Evolutionary conservation across 2,329 filamentous ascomycete species (phyloP), one percentile per base, ranked within the genome.

Genomic region (Stachybotrys echinatus): DNA sequence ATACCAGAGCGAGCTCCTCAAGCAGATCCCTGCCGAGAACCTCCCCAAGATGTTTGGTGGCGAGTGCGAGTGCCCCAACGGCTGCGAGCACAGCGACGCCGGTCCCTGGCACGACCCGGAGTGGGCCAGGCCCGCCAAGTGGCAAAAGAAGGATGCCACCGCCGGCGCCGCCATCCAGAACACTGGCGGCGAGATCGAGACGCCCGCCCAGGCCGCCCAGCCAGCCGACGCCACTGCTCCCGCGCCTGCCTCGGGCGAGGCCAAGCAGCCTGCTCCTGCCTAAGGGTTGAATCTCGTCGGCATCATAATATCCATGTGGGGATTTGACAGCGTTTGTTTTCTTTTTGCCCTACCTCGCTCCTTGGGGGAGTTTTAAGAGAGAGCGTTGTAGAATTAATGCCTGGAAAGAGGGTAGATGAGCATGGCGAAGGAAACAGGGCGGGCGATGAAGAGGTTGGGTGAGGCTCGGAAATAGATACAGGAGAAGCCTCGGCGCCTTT

Each of bases 21-120:
- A 75, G 51, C 94, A 99, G 74, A 81, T 99, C 3, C 87, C 91
- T 2, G 79, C 84, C 48, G 92, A 96, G 79, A 96, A 95, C 74
- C 77, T 99, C 54, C 94, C 94, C 54, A 85, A 84, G 70, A 76
- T 83, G 53, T 92, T 96, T 61, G 94, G 94, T 56, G 94, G 94
- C 54, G 77, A 70, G 39, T 99, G 94, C 73, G 70, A 86, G 54
- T 99, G 94, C 71, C 67, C 75, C 31, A 89, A 88, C 52, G 92
- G 91, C 54, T 99, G 94, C 72, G 74, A 81, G 68, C 73, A 95
- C 62, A 95, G 89, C 71, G 92, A 99, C 67, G 84, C 84, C 54
- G 94, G 94, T 48, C 94, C 94, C 48, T 99, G 94, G 94, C 79
- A 80, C 59, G 88, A 92, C 54, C 61, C 79, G 23, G 67, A 87